These are phyloP conservation scores for Diaporthe sp. DNA, from an alignment of 2,329 filamentous ascomycete genomes.

Conservation along the genomic window DNA sequence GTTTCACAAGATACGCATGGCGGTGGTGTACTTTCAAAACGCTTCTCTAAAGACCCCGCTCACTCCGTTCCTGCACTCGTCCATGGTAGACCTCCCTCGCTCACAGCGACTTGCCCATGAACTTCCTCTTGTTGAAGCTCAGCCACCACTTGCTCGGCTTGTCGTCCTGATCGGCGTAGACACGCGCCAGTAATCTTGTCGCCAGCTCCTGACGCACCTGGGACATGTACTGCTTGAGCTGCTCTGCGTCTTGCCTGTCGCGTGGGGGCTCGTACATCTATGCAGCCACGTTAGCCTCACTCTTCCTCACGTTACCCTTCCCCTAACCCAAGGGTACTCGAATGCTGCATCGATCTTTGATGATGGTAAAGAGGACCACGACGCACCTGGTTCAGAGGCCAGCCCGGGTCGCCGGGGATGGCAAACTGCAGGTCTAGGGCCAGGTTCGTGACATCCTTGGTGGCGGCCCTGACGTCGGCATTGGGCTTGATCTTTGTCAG, in stretches of 20 bases:
- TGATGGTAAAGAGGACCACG: background rate
- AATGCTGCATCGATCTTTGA: background rate
- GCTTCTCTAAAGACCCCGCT: background rate
- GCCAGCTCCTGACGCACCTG: constrained; percentile 96
- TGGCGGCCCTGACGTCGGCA: constrained; percentile 71
- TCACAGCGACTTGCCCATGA: constrained; percentile 95
- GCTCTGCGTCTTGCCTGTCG: constrained; percentile 90
- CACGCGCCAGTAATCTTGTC: constrained; percentile 82
- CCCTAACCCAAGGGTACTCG: background rate
- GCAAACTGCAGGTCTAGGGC: constrained; percentile 95
- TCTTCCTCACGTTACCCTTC: background rate
- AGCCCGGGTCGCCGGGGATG: constrained; percentile 92
- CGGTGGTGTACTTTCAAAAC: constrained; percentile 1
- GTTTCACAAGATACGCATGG: background rate
- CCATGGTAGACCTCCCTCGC: constrained; percentile 55
- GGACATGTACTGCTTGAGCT: constrained; percentile 87
- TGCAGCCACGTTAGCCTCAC: background rate
- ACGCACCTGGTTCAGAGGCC: constrained; percentile 88
- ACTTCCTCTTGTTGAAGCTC: constrained; percentile 99
- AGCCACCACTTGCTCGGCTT: constrained; percentile 92
- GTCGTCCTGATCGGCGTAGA: constrained; percentile 85
- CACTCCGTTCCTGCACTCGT: background rate
- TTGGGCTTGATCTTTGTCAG: constrained; percentile 86
- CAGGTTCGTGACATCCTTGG: constrained; percentile 87
- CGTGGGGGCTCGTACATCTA: constrained; percentile 90